Conservation (phyloP, 306 rosid genomes). For the Astragalus membranaceus region DNA sequence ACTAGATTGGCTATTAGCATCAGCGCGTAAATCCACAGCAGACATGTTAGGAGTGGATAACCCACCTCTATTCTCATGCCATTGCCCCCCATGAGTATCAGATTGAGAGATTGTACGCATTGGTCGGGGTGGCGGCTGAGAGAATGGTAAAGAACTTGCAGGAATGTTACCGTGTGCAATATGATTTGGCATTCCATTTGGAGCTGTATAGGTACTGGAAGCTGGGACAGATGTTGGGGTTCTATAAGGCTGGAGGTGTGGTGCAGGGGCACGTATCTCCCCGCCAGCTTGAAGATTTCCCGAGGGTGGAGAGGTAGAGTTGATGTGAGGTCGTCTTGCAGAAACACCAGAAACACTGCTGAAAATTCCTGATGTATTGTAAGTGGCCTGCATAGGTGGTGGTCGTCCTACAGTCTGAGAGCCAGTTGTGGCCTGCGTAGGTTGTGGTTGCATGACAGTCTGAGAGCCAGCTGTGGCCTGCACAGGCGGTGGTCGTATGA, state of each 20-base stretch:
- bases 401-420: slow-evolving; percentile 19
- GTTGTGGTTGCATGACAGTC: not conserved
- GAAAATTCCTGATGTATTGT: slow-evolving; percentile 24
- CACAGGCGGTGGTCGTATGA: slow-evolving; percentile 15
- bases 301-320: slow-evolving; percentile 34
- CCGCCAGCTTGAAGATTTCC: slow-evolving; percentile 38
- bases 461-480: slow-evolving; percentile 25
- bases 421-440: not conserved
- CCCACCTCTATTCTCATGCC: slow-evolving; percentile 16
- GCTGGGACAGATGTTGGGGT: slow-evolving; percentile 33
- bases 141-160: slow-evolving; percentile 6
- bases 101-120: slow-evolving; percentile 12
- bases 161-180: slow-evolving; percentile 31
- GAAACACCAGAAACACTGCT: slow-evolving; percentile 25
- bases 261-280: slow-evolving; percentile 67
- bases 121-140: slow-evolving; percentile 20
- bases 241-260: slow-evolving; percentile 63
- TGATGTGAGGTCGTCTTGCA: slow-evolving; percentile 27
- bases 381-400: slow-evolving; percentile 22
- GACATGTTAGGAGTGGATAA: slow-evolving; percentile 26
- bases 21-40: slow-evolving; percentile 22
- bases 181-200: slow-evolving; percentile 26
- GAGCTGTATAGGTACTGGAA: slow-evolving; percentile 17
- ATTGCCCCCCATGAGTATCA: slow-evolving; percentile 21
- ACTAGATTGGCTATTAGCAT: slow-evolving; percentile 28